Conservation (phyloP, 164 flowering plant genomes). For the Stephania japonica region DNA sequence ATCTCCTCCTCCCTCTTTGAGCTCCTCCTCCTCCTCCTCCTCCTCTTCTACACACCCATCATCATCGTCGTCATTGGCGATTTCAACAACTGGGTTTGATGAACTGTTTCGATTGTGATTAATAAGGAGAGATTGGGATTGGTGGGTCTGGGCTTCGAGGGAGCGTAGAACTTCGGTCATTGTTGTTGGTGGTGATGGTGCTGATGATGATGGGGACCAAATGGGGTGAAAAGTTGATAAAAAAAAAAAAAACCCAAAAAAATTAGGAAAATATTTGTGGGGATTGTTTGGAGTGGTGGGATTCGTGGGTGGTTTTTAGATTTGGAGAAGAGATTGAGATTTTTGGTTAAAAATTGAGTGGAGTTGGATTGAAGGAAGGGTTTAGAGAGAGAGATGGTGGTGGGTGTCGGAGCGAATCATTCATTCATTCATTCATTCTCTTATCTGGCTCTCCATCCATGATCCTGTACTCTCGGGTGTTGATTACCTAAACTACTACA, state of each 20-base stretch:
- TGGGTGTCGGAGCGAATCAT: constrained; percentile 35
- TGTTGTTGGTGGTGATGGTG: constrained; percentile 4
- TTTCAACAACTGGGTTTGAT: neutral
- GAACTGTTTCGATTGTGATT: neutral
- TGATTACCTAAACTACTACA: neutral
- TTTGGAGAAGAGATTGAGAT: constrained; percentile 7
- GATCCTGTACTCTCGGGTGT: neutral
- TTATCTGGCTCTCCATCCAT: neutral
- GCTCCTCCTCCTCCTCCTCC: constrained; percentile 18
- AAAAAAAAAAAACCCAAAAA: neutral
- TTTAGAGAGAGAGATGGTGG: constrained; percentile 5
- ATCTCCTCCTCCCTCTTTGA: neutral
- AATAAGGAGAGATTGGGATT: constrained; percentile 8
- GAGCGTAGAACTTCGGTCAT: constrained; percentile 53
- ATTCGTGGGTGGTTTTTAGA: constrained; percentile 4
- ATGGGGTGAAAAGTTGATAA: neutral
- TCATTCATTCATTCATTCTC: neutral
- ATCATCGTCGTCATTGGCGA: neutral
- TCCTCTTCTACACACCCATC: constrained; percentile 18
- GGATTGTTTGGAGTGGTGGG: neutral
- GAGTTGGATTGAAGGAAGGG: constrained; percentile 34
- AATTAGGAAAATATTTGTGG: neutral
- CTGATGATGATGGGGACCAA: neutral
- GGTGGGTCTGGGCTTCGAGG: constrained; percentile 23
- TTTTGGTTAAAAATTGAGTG: constrained; percentile 6